phyloP scores from a whole-genome alignment of 495 filamentous ascomycete species.

The Aspergillus taichungensis region DNA sequence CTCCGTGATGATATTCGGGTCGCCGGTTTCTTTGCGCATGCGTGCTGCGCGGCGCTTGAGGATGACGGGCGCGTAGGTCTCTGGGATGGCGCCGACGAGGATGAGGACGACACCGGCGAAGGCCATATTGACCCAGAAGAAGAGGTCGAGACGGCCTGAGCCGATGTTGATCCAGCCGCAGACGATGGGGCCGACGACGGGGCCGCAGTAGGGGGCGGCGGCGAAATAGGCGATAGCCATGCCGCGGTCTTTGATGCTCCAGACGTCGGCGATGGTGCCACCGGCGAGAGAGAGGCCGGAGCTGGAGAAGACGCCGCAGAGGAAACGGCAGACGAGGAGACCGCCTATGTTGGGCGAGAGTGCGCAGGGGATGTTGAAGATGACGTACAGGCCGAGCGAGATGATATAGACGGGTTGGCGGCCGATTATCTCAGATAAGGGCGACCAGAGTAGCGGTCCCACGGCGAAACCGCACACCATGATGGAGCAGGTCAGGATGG shows the following conservation, averaged over 20 bases:
- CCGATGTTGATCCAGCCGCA: conserved; percentile 46
- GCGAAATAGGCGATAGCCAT: conserved; percentile 53
- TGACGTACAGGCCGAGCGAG: conserved; percentile 40
- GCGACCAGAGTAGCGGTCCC: conserved; percentile 50
- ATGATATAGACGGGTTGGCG: conserved; percentile 48
- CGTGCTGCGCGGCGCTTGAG: conserved; percentile 45
- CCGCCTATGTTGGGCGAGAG: conserved; percentile 45
- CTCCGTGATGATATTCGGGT: conserved; percentile 46
- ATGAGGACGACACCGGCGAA: conserved; percentile 41
- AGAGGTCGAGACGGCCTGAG: conserved; percentile 47
- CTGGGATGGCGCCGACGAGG: conserved; percentile 39
- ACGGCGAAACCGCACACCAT: conserved; percentile 37
- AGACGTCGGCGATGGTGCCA: conserved; percentile 55
- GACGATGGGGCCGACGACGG: conserved; percentile 50
- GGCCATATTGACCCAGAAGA: conserved; percentile 33
- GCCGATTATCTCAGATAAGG: conserved; percentile 70
- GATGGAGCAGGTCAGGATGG: conserved; percentile 43
- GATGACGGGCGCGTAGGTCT: conserved; percentile 57
- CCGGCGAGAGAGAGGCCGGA: conserved; percentile 54
- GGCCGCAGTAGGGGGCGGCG: conserved; percentile 44
- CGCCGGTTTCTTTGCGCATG: conserved; percentile 51
- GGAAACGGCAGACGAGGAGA: conserved; percentile 49
- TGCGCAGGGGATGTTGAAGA: conserved; percentile 52
- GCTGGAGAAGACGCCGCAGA: conserved; percentile 51
- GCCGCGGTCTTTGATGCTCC: conserved; percentile 47